Percentiles rank a stretch among this genome's conserved stretches.
Conservation (phyloP, 1,284 basidiomycete species). For the Tilletia caries region DNA sequence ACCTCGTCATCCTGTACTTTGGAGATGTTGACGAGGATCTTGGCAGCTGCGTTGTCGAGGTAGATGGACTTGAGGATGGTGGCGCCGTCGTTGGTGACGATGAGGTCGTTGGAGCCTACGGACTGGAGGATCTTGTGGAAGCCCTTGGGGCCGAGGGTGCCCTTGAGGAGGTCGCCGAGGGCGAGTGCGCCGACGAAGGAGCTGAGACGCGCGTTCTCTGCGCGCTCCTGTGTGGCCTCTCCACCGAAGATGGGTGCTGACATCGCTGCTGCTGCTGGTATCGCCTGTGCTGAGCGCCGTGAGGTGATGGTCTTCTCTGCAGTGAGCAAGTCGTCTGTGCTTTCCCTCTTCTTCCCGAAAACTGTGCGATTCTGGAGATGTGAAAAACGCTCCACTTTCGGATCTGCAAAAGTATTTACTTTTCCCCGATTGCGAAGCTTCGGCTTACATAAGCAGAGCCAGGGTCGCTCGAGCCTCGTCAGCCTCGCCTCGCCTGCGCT, state of each 20-base stretch:
- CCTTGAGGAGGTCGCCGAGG: constrained; percentile 95
- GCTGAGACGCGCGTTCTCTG: constrained; percentile 94
- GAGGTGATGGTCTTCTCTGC: too few relatives aligned
- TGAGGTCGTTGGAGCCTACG: constrained; percentile 83
- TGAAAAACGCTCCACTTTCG: too few relatives aligned
- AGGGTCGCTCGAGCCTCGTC: too few relatives aligned
- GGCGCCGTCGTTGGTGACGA: constrained; percentile 97
- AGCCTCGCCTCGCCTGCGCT: too few relatives aligned
- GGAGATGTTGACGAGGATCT: constrained; percentile 99
- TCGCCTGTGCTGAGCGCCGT: too few relatives aligned
- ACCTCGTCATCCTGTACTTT: constrained; percentile 99
- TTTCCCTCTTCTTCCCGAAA: too few relatives aligned
- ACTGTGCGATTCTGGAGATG: too few relatives aligned
- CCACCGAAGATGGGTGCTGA: constrained; percentile 15
- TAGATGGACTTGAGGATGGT: constrained; percentile 97
- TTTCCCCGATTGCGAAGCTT: too few relatives aligned
- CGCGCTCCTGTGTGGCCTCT: constrained; percentile 91
- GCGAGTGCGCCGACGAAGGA: constrained; percentile 97
- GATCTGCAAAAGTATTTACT: too few relatives aligned
- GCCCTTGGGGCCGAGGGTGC: constrained; percentile 89
- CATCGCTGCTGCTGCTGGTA: too few relatives aligned
- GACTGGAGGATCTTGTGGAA: constrained; percentile 97
- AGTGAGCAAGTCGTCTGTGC: too few relatives aligned
- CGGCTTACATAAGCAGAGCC: too few relatives aligned
- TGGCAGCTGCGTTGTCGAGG: constrained; percentile 96